Base-by-base conservation (phyloP, 2,329 filamentous ascomycete species). In the Talaromyces atroroseus region DNA sequence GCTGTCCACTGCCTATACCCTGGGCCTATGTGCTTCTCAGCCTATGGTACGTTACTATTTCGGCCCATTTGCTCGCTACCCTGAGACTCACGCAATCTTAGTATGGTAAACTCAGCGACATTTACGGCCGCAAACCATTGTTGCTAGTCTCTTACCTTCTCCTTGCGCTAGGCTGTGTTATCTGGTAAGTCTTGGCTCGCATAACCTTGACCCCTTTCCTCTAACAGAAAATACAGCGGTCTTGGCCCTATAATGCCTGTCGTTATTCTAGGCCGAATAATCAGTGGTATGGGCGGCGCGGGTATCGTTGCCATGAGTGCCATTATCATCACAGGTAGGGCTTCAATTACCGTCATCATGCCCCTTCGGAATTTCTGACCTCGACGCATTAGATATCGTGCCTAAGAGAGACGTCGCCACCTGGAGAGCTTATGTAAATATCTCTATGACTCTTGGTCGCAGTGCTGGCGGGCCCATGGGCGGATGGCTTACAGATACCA, bases 401-500 rank as follows among this genome's bases (percentile, higher is more conserved):
- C 76, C 78, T 0, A 67, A 76, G 2, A 69, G 75, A 10, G 77
- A 80, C 12, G 71, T 80, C 0, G 80, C 78, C 0, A 66, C 68
- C 0, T 77, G 76, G 70, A 67, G 80, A 46, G 74, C 76, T 26
- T 81, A 81, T 64, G 73, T 81, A 45, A 82, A 82, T 54, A 70
- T 82, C 14, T 68, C 76, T 16, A 73, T 75, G 59, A 82, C 79
- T 0, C 73, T 76, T 0, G 79, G 79, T 11, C 70, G 78, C 11
- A 77, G 74, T 57, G 68, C 78, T 21, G 81, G 81, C 32, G 80
- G 80, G 1, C 78, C 80, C 0, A 56, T 86, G 0, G 85, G 85
- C 1, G 85, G 85, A 2, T 81, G 76, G 63, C 67, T 87, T 1
- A 80, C 83, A 1, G 82, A 87, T 60, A 77, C 78, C 0, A 76